Evolutionary conservation across 345 rosid species (phyloP).

Genomic region (Salix dunnii): DNA sequence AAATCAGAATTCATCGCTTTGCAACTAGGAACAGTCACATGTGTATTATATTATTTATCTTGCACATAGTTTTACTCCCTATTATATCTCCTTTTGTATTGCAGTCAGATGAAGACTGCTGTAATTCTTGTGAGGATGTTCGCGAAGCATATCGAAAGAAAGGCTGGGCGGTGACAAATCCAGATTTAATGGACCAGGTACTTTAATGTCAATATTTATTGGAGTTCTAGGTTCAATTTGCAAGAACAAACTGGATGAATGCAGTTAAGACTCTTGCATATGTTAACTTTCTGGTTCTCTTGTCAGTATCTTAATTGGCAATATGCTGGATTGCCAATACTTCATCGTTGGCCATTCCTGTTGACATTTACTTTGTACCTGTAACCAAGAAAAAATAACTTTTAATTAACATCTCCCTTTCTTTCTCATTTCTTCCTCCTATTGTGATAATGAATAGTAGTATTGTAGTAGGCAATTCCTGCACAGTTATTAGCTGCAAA

Average conservation of each 20-base stretch:
- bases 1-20: background rate
- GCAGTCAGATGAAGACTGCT: conserved; percentile 79
- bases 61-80: background rate
- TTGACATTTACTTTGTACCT: background rate
- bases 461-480: background rate
- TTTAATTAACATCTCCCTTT: background rate
- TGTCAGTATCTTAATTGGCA: background rate
- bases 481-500: background rate
- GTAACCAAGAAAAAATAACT: background rate
- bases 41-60: background rate
- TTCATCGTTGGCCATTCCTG: background rate
- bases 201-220: conserved; percentile 1
- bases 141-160: conserved; percentile 93
- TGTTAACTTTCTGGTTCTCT: background rate
- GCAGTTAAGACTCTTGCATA: background rate
- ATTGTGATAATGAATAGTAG: background rate
- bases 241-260: background rate
- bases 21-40: background rate
- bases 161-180: conserved; percentile 88
- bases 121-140: conserved; percentile 86
- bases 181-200: conserved; percentile 88
- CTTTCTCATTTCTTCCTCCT: background rate
- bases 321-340: background rate
- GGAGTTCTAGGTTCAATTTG: background rate
- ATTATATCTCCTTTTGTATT: background rate